These are phyloP conservation scores for Cadophora malorum DNA, from an alignment of 2,329 filamentous ascomycete genomes.

Conservation along the genomic window DNA sequence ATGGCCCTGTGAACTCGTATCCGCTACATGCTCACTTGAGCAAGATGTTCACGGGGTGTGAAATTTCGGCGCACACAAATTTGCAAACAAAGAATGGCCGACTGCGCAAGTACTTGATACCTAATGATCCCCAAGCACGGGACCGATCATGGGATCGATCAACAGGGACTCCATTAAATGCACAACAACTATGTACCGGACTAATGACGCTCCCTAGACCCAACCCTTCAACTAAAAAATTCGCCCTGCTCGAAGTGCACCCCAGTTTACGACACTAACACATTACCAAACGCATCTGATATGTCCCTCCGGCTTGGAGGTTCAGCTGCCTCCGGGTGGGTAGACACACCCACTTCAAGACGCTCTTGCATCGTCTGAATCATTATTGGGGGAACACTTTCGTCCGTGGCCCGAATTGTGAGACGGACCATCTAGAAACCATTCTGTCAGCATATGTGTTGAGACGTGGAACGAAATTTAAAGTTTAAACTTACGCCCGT, in stretches of 20 bases:
- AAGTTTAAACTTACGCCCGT: conserved; percentile 72
- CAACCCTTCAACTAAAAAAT: conserved; percentile 7
- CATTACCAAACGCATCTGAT: conserved; percentile 44
- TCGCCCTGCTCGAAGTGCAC: background rate
- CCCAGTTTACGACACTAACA: conserved; percentile 37
- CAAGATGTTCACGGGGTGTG: background rate
- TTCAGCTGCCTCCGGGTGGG: conserved; percentile 34
- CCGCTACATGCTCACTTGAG: conserved; percentile 11
- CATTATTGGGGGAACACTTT: conserved; percentile 80
- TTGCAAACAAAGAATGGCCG: background rate
- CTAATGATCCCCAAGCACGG: background rate
- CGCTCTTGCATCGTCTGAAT: conserved; percentile 88
- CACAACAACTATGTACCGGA: conserved; percentile 16
- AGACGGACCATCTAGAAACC: conserved; percentile 86
- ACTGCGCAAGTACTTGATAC: background rate
- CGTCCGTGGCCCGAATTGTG: conserved; percentile 92
- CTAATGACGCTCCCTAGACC: conserved; percentile 13
- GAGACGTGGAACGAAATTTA: background rate
- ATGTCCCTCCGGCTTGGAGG: conserved; percentile 43
- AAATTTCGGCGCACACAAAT: background rate
- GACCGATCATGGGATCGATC: background rate
- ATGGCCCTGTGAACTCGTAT: background rate
- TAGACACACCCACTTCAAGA: conserved; percentile 60
- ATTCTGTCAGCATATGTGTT: conserved; percentile 33
- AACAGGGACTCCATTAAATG: conserved; percentile 21